Percentiles rank a stretch among this genome's conserved stretches.
Conservation (phyloP, 192 early-diverging fungal species). For the Chytriomyces hyalinus region DNA sequence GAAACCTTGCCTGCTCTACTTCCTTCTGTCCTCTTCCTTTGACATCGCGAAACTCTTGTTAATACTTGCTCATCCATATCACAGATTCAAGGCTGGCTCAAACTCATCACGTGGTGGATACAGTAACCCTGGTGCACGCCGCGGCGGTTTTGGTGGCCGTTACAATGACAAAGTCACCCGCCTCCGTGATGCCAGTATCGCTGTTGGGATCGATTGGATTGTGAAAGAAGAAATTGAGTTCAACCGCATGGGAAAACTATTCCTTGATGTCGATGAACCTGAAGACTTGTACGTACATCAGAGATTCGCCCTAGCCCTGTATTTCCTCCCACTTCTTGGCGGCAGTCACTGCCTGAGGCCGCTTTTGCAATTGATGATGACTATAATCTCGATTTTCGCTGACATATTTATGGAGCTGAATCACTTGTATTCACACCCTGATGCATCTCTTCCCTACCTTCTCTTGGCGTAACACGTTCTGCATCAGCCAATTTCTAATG, state of each 20-base stretch:
- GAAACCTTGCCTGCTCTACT: background rate
- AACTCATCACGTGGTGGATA: constrained; percentile 45
- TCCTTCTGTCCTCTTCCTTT: background rate
- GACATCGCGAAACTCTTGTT: too few relatives aligned
- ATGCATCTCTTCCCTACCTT: background rate
- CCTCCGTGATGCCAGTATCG: constrained; percentile 84
- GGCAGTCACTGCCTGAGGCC: background rate
- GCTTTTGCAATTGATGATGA: constrained; percentile 41
- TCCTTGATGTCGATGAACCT: constrained; percentile 77
- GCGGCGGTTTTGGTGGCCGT: constrained; percentile 34
- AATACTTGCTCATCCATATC: background rate
- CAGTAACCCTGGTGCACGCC: constrained; percentile 41
- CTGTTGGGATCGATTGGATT: constrained; percentile 87
- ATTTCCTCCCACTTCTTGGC: background rate
- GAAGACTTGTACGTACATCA: constrained; percentile 71
- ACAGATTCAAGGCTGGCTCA: constrained; percentile 20
- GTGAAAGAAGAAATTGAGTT: constrained; percentile 96
- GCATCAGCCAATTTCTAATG: constrained; percentile 11
- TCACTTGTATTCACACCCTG: constrained; percentile 38
- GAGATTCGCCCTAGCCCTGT: background rate
- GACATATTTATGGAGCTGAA: constrained; percentile 28
- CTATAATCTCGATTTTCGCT: constrained; percentile 18
- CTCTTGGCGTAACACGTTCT: background rate
- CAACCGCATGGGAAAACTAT: constrained; percentile 79
- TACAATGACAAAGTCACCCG: constrained; percentile 69